Percentiles rank a stretch among this genome's conserved stretches.
These are phyloP conservation scores for Beauveria rudraprayagi DNA, from an alignment of 2,329 filamentous ascomycete species.

Conservation along the genomic window DNA sequence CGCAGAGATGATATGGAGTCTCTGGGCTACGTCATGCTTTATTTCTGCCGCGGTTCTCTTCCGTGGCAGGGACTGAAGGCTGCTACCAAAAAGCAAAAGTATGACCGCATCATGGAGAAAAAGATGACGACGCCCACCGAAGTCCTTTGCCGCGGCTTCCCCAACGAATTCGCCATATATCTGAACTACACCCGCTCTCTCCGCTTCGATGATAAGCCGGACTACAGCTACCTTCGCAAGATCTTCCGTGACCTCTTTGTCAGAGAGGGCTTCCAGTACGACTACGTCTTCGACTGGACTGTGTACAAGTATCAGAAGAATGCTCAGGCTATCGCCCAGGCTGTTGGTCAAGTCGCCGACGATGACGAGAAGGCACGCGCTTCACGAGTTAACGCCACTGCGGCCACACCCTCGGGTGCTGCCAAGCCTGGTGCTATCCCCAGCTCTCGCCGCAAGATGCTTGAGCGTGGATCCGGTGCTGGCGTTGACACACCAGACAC, in stretches of 20 bases:
- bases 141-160: constrained; percentile 97
- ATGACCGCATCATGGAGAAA: constrained; percentile 99
- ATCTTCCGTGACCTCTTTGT: constrained; percentile 99
- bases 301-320: constrained; percentile 99
- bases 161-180: constrained; percentile 99
- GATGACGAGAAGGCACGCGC: constrained; percentile 70
- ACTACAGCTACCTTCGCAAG: constrained; percentile 99
- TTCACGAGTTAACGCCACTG: constrained; percentile 57
- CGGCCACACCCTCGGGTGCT: constrained; percentile 54
- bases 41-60: constrained; percentile 98
- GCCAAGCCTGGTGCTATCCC: constrained; percentile 67
- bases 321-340: constrained; percentile 85
- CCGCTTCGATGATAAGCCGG: constrained; percentile 98
- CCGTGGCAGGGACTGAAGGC: constrained; percentile 98
- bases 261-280: constrained; percentile 98
- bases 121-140: constrained; percentile 99
- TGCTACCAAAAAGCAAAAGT: constrained; percentile 99
- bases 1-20: constrained; percentile 99
- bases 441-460: constrained; percentile 76
- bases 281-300: constrained; percentile 99
- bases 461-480: constrained; percentile 54
- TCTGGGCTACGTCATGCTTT: constrained; percentile 97
- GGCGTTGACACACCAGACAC: constrained; percentile 61
- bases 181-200: constrained; percentile 98
- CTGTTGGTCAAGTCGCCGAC: constrained; percentile 56